Base-by-base conservation (phyloP, 228 moss, liverwort and hornwort species). In the Sphagnum fallax region DNA sequence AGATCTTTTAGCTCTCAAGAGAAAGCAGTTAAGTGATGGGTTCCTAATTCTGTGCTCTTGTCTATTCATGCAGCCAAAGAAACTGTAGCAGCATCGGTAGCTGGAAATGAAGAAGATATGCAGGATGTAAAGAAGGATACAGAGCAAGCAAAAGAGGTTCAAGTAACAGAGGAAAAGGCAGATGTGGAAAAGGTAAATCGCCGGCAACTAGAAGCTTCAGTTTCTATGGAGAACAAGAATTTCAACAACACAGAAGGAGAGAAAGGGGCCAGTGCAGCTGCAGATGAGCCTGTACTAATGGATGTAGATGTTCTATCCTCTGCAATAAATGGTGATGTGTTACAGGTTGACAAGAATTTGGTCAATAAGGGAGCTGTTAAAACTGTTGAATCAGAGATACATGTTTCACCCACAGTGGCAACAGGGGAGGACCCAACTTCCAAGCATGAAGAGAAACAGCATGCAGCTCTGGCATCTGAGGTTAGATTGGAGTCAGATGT, bases 21-120 rank as follows among this genome's bases (percentile, higher is more conserved):
- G 5, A 62, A 11, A 13, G 12, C 6, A 6, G 61, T 62, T 13
- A 15, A 62, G 12, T 62, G 15, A 62, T n/a, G 62, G 10, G 62
- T n/a, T 15, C 10, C 10, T 10, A 62, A n/a, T 7, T 62, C 14
- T 15, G 16, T 6, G 32, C 32, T 32, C 32, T 32, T 32, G 32
- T 2, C 32, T 32, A 32, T 32, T 32, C 32, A 32, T 55, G 55
- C 8, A 55, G 55, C 12, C 12, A 55, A 12, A 55, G 55, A 55
- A 32, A 32, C 32, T 32, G 32, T 32, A 32, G 9, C 8, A 8
- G 55, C 12, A 12, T 8, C 55, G 1, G 12, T 16, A 52, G 50
- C 76, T 12, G 73, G 48, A 7, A 78, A 76, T 10, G 67, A 81
- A 4, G 74, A 79, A 9, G 32, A 69, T 18, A 70, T 75, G 69